Evolutionary conservation across 768 basidiomycete genomes (phyloP).

Genomic region (Trametes meyenii): DNA sequence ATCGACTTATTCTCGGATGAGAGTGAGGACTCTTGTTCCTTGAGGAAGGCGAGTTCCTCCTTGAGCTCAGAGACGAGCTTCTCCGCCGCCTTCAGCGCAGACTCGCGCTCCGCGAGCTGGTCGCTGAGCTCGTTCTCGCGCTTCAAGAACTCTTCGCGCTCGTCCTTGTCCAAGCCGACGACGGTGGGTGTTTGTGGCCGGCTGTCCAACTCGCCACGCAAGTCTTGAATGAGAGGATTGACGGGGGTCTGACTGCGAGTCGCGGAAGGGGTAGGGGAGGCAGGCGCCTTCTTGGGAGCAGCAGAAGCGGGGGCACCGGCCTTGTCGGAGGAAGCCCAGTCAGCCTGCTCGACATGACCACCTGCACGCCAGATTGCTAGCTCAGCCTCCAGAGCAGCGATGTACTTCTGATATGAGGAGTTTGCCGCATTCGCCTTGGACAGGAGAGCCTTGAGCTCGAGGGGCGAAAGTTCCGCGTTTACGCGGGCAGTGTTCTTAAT

Average conservation of each 20-base stretch:
- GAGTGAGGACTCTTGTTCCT: constrained; percentile 83
- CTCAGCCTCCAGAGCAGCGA: constrained; percentile 89
- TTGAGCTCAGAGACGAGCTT: constrained; percentile 86
- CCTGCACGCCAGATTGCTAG: constrained; percentile 88
- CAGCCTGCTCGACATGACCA: constrained; percentile 76
- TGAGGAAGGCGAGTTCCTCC: constrained; percentile 88
- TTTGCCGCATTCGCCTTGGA: constrained; percentile 89
- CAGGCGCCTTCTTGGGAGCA: constrained; percentile 48
- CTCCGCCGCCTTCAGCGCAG: constrained; percentile 73
- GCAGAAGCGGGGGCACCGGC: constrained; percentile 44
- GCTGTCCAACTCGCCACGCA: constrained; percentile 74
- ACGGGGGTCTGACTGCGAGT: constrained; percentile 74
- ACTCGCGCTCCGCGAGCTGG: constrained; percentile 89
- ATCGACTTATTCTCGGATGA: constrained; percentile 95
- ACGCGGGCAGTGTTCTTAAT: constrained; percentile 99
- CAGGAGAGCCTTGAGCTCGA: constrained; percentile 92
- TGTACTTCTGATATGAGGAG: constrained; percentile 81
- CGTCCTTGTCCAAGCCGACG: constrained; percentile 89
- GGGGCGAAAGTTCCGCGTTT: constrained; percentile 95
- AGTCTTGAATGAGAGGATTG: constrained; percentile 70
- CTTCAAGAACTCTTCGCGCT: constrained; percentile 94
- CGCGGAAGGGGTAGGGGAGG: constrained; percentile 67
- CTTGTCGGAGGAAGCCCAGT: constrained; percentile 80
- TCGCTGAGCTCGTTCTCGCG: constrained; percentile 97
- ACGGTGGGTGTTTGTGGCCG: constrained; percentile 93